A percentile compares a stretch with the other conserved stretches of the same genome.
phyloP scores from a whole-genome alignment of 768 basidiomycete species.

The Stropharia rugosoannulata region DNA sequence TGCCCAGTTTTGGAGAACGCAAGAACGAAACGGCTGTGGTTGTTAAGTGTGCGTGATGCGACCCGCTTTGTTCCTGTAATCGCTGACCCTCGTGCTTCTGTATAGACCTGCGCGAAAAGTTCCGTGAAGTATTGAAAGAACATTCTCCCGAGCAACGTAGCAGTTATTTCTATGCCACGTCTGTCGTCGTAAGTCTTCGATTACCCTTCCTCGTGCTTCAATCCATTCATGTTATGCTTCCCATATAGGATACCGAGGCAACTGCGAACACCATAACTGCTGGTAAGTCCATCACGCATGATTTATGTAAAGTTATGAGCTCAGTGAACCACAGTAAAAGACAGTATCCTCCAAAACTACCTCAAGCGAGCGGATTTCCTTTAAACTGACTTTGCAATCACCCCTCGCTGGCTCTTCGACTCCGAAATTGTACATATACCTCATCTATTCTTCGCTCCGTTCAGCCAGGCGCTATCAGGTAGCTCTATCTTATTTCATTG shows the following conservation, averaged over 20 bases:
- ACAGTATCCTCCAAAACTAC: constrained; percentile 52
- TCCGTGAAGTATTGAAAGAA: constrained; percentile 52
- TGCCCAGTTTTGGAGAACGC: constrained; percentile 62
- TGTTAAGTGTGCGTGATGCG: constrained; percentile 50
- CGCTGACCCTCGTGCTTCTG: not conserved
- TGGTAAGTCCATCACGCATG: constrained; percentile 30
- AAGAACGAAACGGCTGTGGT: constrained; percentile 55
- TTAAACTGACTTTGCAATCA: constrained; percentile 1
- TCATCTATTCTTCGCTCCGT: too few species aligned
- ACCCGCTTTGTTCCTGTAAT: not conserved
- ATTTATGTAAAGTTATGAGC: not conserved
- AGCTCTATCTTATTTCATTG: too few species aligned
- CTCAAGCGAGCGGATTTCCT: constrained; percentile 48
- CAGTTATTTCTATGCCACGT: constrained; percentile 60
- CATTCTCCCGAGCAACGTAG: constrained; percentile 47
- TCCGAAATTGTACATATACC: too few species aligned
- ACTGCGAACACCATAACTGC: constrained; percentile 51
- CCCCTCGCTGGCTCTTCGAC: too few species aligned
- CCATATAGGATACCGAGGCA: constrained; percentile 50
- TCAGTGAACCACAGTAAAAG: constrained; percentile 37
- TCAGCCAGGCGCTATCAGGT: too few species aligned
- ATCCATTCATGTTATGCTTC: not conserved
- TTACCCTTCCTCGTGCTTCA: not conserved
- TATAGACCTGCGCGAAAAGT: constrained; percentile 42
- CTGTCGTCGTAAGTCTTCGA: constrained; percentile 44